These are phyloP conservation scores for Penicillium argentinense DNA, from an alignment of 495 filamentous ascomycete species.

Conservation along the genomic window DNA sequence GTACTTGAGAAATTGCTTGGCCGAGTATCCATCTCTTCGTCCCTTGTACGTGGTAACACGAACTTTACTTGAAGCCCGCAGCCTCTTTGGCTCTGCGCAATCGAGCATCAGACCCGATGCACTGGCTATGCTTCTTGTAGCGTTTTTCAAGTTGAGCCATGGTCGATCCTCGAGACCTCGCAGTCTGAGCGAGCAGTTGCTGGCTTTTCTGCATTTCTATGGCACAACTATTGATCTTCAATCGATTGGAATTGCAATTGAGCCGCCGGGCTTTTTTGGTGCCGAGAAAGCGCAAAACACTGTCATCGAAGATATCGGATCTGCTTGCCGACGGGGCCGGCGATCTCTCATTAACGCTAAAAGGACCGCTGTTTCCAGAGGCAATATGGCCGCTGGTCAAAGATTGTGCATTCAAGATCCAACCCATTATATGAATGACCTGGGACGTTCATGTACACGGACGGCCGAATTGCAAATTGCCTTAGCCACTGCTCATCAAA, in stretches of 20 bases:
- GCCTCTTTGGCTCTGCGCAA: slow-evolving; percentile 42
- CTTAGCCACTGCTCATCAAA: slow-evolving; percentile 24
- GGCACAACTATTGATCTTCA: slow-evolving; percentile 41
- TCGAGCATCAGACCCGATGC: slow-evolving; percentile 50
- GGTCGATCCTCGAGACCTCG: slow-evolving; percentile 29
- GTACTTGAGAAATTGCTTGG: slow-evolving; percentile 45
- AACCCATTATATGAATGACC: slow-evolving; percentile 54
- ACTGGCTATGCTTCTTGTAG: slow-evolving; percentile 57
- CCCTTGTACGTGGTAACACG: slow-evolving; percentile 50
- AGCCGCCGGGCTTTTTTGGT: slow-evolving; percentile 48
- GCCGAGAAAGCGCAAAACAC: slow-evolving; percentile 11
- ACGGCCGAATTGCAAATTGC: slow-evolving; percentile 30
- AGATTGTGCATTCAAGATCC: slow-evolving; percentile 61
- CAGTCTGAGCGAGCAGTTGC: slow-evolving; percentile 40
- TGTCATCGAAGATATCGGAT: slow-evolving; percentile 9
- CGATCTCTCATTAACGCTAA: slow-evolving; percentile 37
- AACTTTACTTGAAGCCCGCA: slow-evolving; percentile 46
- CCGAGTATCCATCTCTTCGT: slow-evolving; percentile 48
- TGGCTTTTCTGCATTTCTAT: slow-evolving; percentile 54
- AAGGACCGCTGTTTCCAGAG: slow-evolving; percentile 26
- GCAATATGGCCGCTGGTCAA: slow-evolving; percentile 26
- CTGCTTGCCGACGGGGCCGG: slow-evolving; percentile 38
- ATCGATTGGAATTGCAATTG: slow-evolving; percentile 47
- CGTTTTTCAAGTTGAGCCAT: slow-evolving; percentile 46
- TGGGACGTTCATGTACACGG: slow-evolving; percentile 44